phyloP scores from a whole-genome alignment of 305 asterid genomes.

The Striga hermonthica region DNA sequence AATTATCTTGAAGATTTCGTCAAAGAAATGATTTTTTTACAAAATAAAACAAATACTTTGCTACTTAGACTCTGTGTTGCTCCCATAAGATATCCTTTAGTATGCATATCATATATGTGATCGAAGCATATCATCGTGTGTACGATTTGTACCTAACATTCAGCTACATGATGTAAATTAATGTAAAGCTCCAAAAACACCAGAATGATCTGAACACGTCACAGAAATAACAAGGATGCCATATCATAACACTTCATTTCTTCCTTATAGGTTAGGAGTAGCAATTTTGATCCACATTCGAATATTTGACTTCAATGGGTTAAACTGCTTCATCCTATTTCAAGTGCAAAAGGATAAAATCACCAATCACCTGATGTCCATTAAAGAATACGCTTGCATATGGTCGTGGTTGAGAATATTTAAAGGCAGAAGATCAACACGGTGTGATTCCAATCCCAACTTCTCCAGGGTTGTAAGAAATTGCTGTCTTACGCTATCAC shows the following conservation, averaged over 20 bases:
- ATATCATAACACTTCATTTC: too few species aligned
- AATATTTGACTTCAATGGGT: too few species aligned
- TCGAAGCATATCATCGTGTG: not conserved
- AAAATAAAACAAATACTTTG: not conserved
- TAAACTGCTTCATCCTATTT: not conserved
- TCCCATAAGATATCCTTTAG: not conserved
- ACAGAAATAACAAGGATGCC: too few species aligned
- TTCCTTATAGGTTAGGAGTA: too few species aligned
- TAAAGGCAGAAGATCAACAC: conserved; percentile 95
- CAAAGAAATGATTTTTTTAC: not conserved
- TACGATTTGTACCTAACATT: not conserved
- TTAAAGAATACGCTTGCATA: conserved; percentile 97
- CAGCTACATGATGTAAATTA: not conserved
- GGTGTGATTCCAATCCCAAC: conserved; percentile 89
- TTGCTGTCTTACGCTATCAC: conserved; percentile 86
- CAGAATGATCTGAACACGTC: too few species aligned
- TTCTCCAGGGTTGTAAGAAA: conserved; percentile 78
- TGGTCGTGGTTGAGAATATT: conserved; percentile 98
- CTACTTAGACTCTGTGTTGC: not conserved
- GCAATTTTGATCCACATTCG: too few species aligned
- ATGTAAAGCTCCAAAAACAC: too few species aligned
- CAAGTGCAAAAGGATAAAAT: conserved; percentile 20
- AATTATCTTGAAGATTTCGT: conserved; percentile 6
- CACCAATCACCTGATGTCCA: conserved; percentile 83
- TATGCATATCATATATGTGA: not conserved